A percentile compares a stretch with the other conserved stretches of the same genome.
phyloP scores from a whole-genome alignment of 2,329 filamentous ascomycete species.

The Diaporthe aspalathi region DNA sequence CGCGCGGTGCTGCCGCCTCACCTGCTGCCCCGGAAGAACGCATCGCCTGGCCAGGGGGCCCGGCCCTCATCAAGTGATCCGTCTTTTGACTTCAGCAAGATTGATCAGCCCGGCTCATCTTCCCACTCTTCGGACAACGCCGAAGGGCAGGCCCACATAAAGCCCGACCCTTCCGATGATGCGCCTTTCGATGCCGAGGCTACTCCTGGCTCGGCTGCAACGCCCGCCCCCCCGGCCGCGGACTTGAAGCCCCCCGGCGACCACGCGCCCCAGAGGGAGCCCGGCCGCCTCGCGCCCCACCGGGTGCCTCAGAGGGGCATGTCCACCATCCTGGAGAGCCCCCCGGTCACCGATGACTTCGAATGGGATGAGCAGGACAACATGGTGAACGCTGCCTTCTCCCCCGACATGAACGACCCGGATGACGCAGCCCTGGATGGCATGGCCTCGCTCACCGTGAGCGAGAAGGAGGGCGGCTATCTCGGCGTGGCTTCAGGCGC shows the following conservation, averaged over 20 bases:
- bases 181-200: constrained; percentile 33
- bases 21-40: constrained; percentile 37
- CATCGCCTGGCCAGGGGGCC: constrained; percentile 29
- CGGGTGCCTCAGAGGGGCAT: constrained; percentile 39
- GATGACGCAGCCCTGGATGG: constrained; percentile 51
- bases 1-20: constrained; percentile 46
- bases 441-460: constrained; percentile 52
- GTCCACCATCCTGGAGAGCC: constrained; percentile 46
- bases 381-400: constrained; percentile 44
- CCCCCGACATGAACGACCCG: constrained; percentile 42
- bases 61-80: constrained; percentile 34
- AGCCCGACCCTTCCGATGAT: constrained; percentile 39
- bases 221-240: constrained; percentile 18
- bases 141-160: constrained; percentile 34
- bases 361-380: constrained; percentile 52
- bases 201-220: constrained; percentile 27
- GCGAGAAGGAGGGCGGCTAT: constrained; percentile 55
- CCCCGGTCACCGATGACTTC: constrained; percentile 51
- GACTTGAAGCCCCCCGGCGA: constrained; percentile 35
- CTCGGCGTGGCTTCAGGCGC: constrained; percentile 59
- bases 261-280: constrained; percentile 26
- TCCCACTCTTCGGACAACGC: constrained; percentile 32
- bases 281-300: constrained; percentile 39
- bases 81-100: constrained; percentile 38
- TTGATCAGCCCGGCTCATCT: constrained; percentile 34